Base-by-base conservation (phyloP, 2,329 filamentous ascomycete species). In the Cercospora janseana region DNA sequence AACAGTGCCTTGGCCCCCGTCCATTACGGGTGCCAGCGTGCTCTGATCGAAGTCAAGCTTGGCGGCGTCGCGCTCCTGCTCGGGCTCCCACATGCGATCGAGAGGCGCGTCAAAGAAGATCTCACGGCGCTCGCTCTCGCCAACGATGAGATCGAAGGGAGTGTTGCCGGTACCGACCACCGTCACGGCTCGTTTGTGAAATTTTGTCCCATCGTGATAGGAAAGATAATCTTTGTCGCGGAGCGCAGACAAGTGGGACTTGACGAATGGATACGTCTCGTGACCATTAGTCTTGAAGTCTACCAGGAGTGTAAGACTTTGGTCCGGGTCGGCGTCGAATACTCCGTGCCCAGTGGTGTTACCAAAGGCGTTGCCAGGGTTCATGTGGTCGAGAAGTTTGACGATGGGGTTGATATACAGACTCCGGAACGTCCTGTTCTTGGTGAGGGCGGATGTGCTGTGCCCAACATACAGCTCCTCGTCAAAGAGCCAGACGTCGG, bases 81-180 rank as follows among this genome's bases (percentile, higher is more conserved):
- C 21, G n/a, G 51, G 16, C 34, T 49, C 52, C 49, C 45, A 52
- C 49, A 55, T 52, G 28, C 43, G 46, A 35, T 52, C 49, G 12
- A 52, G 31, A 9, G 50, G 50, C 6, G 49, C 15, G 34, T 52
- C 85, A 61, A 52, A 59, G 61, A 65, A 68, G 47, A 81, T 70
- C 64, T 86, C 81, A 23, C 81, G 59, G 54, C 79, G 75, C 1
- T 75, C 79, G 4, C 69, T 58, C 59, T 80, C 79, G n/a, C 70
- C 65, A 3, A 75, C 68, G 7, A 86, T 61, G 6, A 77, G 62
- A 47, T 80, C 74, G 59, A 85, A 83, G 0, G 78, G 80, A 0
- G 80, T 77, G 56, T 79, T 79, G 9, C 86, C 86, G 1, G 83
- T 87, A 1, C 79, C 83, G 2, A 89, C 82, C 2, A 88, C 78